These are phyloP conservation scores for Trichocladium antarcticum DNA, from an alignment of 495 filamentous ascomycete species.

Conservation along the genomic window DNA sequence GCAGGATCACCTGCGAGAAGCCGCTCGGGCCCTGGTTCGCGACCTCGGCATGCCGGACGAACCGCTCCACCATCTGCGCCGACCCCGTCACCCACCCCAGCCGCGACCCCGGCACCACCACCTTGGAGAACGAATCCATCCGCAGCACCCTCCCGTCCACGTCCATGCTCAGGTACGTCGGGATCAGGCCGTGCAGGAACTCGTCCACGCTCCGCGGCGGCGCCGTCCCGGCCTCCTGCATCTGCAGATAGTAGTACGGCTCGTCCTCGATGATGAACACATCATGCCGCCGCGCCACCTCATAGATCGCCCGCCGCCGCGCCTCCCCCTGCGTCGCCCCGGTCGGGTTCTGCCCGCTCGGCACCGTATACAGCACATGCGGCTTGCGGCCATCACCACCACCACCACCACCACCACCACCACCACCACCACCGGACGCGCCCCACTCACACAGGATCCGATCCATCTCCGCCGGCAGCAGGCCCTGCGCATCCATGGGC, in stretches of 20 bases:
- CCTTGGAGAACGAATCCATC: slow-evolving; percentile 75
- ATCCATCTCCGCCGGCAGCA: slow-evolving; percentile 57
- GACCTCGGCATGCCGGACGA: slow-evolving; percentile 63
- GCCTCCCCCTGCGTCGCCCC: slow-evolving; percentile 63
- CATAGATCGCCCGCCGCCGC: slow-evolving; percentile 62
- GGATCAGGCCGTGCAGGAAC: slow-evolving; percentile 43
- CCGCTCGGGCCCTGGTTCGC: slow-evolving; percentile 76
- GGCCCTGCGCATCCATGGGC: slow-evolving; percentile 64
- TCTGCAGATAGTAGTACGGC: slow-evolving; percentile 95
- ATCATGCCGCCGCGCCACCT: slow-evolving; percentile 68
- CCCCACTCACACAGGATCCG: slow-evolving; percentile 58
- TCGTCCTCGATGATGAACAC: slow-evolving; percentile 88
- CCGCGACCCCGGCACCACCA: slow-evolving; percentile 64
- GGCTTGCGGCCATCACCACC: too few relatives aligned
- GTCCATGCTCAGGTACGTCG: slow-evolving; percentile 56
- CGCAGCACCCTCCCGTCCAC: slow-evolving; percentile 55
- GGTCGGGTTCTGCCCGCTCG: slow-evolving; percentile 85
- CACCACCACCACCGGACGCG: slow-evolving; percentile 29
- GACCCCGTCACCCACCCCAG: slow-evolving; percentile 73
- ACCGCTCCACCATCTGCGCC: slow-evolving; percentile 72
- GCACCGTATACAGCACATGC: slow-evolving; percentile 68
- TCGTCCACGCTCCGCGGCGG: slow-evolving; percentile 23
- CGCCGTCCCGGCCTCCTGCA: slow-evolving; percentile 61
- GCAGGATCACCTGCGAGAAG: slow-evolving; percentile 68
- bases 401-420: slow-evolving; percentile 48